A percentile compares a stretch with the other conserved stretches of the same genome.
phyloP scores from a whole-genome alignment of 2,329 filamentous ascomycete genomes.

The Pseudopithomyces maydicus region DNA sequence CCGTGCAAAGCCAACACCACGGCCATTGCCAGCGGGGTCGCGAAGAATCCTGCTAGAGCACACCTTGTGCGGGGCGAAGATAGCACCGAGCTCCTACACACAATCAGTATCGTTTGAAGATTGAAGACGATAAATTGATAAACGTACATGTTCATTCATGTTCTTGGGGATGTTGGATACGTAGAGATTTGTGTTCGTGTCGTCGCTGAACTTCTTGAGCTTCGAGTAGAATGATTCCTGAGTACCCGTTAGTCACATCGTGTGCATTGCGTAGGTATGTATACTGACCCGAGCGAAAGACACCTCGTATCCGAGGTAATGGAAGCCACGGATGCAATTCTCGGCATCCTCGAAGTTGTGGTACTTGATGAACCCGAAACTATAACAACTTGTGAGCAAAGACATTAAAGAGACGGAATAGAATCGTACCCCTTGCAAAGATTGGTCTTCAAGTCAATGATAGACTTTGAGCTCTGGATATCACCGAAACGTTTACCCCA shows the following conservation, averaged over 20 bases:
- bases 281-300: conserved; percentile 84
- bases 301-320: conserved; percentile 93
- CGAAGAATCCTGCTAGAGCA: conserved; percentile 94
- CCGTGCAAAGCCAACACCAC: conserved; percentile 97
- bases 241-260: conserved; percentile 20
- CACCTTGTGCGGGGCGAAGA: conserved; percentile 80
- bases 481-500: conserved; percentile 89
- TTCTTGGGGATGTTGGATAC: conserved; percentile 94
- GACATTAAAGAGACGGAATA: neutral
- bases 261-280: neutral
- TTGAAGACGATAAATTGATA: neutral
- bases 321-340: conserved; percentile 94
- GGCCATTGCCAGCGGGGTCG: conserved; percentile 88
- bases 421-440: conserved; percentile 87
- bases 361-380: conserved; percentile 98
- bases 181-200: conserved; percentile 90
- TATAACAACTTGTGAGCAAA: conserved; percentile 46
- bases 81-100: conserved; percentile 72
- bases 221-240: conserved; percentile 96
- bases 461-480: conserved; percentile 97
- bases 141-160: conserved; percentile 82
- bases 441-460: conserved; percentile 91
- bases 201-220: conserved; percentile 93
- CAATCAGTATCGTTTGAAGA: conserved; percentile 17
- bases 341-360: conserved; percentile 86